These are phyloP conservation scores for Didymosphaeria variabile DNA, from an alignment of 2,329 filamentous ascomycete genomes.

Conservation along the genomic window DNA sequence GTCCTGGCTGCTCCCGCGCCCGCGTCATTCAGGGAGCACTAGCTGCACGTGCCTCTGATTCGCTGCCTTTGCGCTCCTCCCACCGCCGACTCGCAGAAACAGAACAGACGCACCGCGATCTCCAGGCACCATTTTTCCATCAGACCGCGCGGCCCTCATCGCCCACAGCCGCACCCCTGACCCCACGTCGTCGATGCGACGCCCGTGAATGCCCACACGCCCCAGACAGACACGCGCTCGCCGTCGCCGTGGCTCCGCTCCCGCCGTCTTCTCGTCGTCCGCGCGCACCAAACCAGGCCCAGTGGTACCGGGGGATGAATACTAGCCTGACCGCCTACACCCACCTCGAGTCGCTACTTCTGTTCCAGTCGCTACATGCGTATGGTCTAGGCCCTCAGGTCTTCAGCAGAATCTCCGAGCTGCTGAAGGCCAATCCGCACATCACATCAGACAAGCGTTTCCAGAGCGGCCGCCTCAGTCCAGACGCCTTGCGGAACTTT, in stretches of 20 bases:
- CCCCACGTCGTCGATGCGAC: slow-evolving; percentile 21
- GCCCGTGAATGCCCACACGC: slow-evolving; percentile 36
- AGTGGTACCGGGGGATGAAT: slow-evolving; percentile 60
- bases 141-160: slow-evolving; percentile 31
- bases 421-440: slow-evolving; percentile 76
- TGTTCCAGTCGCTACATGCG: slow-evolving; percentile 80
- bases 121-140: slow-evolving; percentile 23
- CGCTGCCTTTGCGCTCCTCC: slow-evolving; percentile 15
- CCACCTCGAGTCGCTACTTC: slow-evolving; percentile 82
- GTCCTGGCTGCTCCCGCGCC: slow-evolving; percentile 5
- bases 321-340: slow-evolving; percentile 74
- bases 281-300: slow-evolving; percentile 34
- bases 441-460: slow-evolving; percentile 75
- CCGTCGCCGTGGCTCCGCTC: slow-evolving; percentile 50
- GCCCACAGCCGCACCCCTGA: slow-evolving; percentile 10
- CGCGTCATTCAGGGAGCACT: not conserved
- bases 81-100: slow-evolving; percentile 10
- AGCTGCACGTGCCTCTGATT: slow-evolving; percentile 23
- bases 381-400: slow-evolving; percentile 71
- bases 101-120: slow-evolving; percentile 19
- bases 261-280: slow-evolving; percentile 38
- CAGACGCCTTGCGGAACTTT: slow-evolving; percentile 80
- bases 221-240: slow-evolving; percentile 28
- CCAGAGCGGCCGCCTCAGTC: slow-evolving; percentile 76
- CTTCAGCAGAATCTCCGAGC: slow-evolving; percentile 77